Evolutionary conservation across 2,329 filamentous ascomycete genomes (phyloP), one percentile per base, ranked within the genome.

Genomic region (Cladosporium cucumerinum): DNA sequence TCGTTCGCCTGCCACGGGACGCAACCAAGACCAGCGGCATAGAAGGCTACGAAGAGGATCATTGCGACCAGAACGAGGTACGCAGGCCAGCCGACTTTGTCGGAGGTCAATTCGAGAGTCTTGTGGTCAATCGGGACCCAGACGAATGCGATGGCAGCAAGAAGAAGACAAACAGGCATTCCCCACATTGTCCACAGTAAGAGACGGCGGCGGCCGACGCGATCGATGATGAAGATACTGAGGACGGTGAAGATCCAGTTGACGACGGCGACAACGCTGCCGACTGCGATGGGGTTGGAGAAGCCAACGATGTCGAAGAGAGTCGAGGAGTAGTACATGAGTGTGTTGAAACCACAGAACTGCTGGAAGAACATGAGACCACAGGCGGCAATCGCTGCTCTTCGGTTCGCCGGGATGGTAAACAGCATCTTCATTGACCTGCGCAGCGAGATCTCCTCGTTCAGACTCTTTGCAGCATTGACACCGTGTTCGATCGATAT

Each of bases 1-100:
- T 98, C 94, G 70, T 89, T 92, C 79, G 97, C 93, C 84, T 97
- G 94, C 94, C 94, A 98, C 0, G 94, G 93, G 2, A 98, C 92
- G 71, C 93, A 96, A 10, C 94, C 94, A 2, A 98, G 83, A 2
- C 94, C 94, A 1, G 93, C 82, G 1, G 94, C 94, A 74, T 96
- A 98, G 0, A 89, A 84, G 10, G 91, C 89, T 1, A 96, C 93
- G 76, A 96, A 97, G 8, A 92, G 70, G 76, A 93, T 89, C 75
- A 97, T 89, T 68, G 89, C 89, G 48, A 86, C 68, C 2, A 97
- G 84, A 51, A 97, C 89, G 21, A 88, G 74, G 30, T 79, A 57
- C 5, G 82, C 74, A 21, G 55, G 55, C 67, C 79, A 75, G 34
- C 58, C 48, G 8, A 78, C 74, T n/a, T 79, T 80, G 7, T 80